These are phyloP conservation scores for Tausonia pullulans DNA, from an alignment of 1,284 basidiomycete species.

Conservation along the genomic window DNA sequence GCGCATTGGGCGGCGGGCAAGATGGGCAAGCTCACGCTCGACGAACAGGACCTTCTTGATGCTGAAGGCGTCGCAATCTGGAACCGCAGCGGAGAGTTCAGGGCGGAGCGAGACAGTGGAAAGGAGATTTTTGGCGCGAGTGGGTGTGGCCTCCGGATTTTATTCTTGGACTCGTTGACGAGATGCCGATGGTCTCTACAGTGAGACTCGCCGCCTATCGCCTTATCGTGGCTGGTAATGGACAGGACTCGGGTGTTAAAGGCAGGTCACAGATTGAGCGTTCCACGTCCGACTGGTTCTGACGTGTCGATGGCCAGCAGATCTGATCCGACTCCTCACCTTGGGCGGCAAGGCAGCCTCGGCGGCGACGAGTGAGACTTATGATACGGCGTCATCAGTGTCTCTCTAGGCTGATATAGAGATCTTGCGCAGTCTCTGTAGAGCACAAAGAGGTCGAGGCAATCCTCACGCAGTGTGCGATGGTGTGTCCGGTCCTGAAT, in stretches of 20 bases:
- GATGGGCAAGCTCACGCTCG: not conserved
- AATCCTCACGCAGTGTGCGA: constrained; percentile 1
- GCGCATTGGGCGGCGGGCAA: not conserved
- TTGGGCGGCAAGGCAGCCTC: constrained; percentile 2
- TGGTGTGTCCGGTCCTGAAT: not conserved
- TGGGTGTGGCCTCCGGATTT: not conserved
- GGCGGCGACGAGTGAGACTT: not conserved
- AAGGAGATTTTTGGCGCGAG: constrained; percentile 4
- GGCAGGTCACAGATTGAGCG: not conserved
- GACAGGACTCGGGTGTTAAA: no score
- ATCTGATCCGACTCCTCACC: constrained; percentile 1
- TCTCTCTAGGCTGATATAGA: no score
- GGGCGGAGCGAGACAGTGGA: not conserved
- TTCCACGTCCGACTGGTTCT: not conserved
- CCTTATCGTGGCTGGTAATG: not conserved
- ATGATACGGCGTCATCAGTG: no score
- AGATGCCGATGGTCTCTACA: not conserved
- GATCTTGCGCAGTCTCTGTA: not conserved
- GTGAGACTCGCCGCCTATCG: constrained; percentile 9
- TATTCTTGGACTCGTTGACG: not conserved
- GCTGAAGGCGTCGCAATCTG: constrained; percentile 10
- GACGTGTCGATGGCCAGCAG: no score
- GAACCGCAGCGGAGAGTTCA: constrained; percentile 12
- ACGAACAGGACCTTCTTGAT: constrained; percentile 3
- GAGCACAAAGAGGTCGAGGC: not conserved